These are phyloP conservation scores for Colletotrichum truncatum DNA, from an alignment of 2,329 filamentous ascomycete species.

Conservation along the genomic window DNA sequence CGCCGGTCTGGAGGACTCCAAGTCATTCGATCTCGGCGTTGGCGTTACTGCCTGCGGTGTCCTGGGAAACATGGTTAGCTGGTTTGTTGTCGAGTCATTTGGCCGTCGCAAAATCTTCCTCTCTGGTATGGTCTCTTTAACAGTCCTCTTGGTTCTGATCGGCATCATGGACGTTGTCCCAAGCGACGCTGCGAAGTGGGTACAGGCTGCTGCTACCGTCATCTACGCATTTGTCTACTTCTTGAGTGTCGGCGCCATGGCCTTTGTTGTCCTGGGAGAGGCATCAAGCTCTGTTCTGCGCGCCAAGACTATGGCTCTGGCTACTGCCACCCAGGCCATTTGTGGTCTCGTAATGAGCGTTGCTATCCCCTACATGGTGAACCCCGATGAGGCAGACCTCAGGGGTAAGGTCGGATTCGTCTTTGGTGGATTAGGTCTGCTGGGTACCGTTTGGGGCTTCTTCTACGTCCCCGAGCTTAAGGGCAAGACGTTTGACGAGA, in stretches of 20 bases:
- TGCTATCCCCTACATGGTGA: conserved; percentile 38
- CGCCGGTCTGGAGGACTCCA: conserved; percentile 47
- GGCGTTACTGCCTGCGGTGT: conserved; percentile 48
- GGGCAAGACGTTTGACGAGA: conserved; percentile 34
- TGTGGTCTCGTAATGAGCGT: conserved; percentile 43
- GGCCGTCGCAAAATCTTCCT: conserved; percentile 54
- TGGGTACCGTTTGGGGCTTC: conserved; percentile 33
- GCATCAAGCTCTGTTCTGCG: conserved; percentile 53
- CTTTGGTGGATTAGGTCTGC: conserved; percentile 28
- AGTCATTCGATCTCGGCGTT: conserved; percentile 51
- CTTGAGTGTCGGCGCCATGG: conserved; percentile 43
- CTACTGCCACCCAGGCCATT: conserved; percentile 50
- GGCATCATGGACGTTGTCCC: conserved; percentile 56
- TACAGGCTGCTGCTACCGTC: conserved; percentile 58
- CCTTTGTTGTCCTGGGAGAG: conserved; percentile 63
- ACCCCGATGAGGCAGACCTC: conserved; percentile 39
- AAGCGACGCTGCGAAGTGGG: conserved; percentile 50
- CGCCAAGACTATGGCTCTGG: conserved; percentile 54
- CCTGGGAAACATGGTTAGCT: conserved; percentile 51
- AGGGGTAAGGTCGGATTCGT: conserved; percentile 41
- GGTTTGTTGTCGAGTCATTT: conserved; percentile 47
- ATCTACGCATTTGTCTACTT: conserved; percentile 47
- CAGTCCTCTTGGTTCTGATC: conserved; percentile 49
- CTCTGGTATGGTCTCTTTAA: conserved; percentile 48
- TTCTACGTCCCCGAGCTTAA: conserved; percentile 36